Conservation (phyloP, 78 protist genomes). For the Dictyostelium intermedium region DNA sequence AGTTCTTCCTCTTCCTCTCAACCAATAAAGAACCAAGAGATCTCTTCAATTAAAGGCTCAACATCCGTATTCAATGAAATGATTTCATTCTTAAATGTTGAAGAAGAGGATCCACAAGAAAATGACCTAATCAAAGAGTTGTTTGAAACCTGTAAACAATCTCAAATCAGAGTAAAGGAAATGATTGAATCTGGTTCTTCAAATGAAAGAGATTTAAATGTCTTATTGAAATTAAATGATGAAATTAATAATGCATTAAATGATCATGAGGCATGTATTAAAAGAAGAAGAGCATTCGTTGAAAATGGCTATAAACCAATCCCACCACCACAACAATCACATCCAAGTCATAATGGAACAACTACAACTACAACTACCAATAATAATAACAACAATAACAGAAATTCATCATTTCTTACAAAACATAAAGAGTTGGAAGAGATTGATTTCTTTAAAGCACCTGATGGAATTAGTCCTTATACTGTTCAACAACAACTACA, state of each 20-base stretch:
- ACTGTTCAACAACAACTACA: not conserved
- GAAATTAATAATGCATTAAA: slow-evolving; percentile 19
- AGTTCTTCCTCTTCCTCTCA: not conserved
- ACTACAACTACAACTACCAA: not conserved
- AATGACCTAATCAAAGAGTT: slow-evolving; percentile 53
- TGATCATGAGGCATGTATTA: slow-evolving; percentile 26
- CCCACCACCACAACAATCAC: not conserved
- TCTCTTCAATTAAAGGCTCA: slow-evolving; percentile 54
- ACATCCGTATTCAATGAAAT: slow-evolving; percentile 48
- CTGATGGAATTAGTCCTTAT: slow-evolving; percentile 22
- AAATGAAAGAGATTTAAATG: slow-evolving; percentile 28
- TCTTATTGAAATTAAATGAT: slow-evolving; percentile 35
- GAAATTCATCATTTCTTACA: not conserved
- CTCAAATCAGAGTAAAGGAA: slow-evolving; percentile 43
- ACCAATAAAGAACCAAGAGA: slow-evolving; percentile 53
- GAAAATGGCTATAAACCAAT: slow-evolving; percentile 50
- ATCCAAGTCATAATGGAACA: not conserved
- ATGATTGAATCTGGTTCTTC: slow-evolving; percentile 24
- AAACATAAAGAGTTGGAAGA: slow-evolving; percentile 46
- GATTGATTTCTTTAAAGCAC: slow-evolving; percentile 46
- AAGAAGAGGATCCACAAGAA: slow-evolving; percentile 59
- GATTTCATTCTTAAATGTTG: slow-evolving; percentile 59
- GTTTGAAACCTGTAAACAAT: slow-evolving; percentile 16
- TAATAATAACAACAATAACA: not conserved
- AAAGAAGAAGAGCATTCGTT: slow-evolving; percentile 40